A percentile compares a stretch with the other conserved stretches of the same genome.
These are phyloP conservation scores for Omphalotus olearius DNA, from an alignment of 1,284 basidiomycete species.

Conservation along the genomic window DNA sequence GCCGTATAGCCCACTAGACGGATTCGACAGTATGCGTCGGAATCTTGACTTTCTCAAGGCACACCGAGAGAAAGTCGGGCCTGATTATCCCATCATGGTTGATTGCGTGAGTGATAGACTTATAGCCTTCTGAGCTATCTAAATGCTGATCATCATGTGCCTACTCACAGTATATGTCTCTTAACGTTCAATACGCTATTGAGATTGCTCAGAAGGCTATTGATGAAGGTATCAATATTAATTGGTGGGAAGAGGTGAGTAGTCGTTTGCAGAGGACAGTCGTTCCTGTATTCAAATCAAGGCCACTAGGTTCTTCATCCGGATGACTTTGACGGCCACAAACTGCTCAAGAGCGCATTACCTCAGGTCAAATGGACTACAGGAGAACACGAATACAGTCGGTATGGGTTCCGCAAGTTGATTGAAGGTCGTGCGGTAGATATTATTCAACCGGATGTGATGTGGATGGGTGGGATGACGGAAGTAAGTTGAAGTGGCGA, in stretches of 20 bases:
- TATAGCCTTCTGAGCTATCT: too few species aligned
- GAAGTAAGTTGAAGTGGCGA: slow-evolving; percentile 21
- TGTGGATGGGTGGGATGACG: slow-evolving; percentile 43
- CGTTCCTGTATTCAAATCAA: slow-evolving; percentile 29
- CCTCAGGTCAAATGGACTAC: slow-evolving; percentile 49
- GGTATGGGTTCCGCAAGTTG: slow-evolving; percentile 48
- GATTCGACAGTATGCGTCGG: slow-evolving; percentile 37
- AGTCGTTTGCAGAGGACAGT: slow-evolving; percentile 33
- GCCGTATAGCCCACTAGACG: slow-evolving; percentile 44
- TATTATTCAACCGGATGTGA: slow-evolving; percentile 48
- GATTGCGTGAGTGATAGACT: slow-evolving; percentile 18
- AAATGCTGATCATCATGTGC: background rate
- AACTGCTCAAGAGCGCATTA: slow-evolving; percentile 35
- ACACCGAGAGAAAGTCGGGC: slow-evolving; percentile 35
- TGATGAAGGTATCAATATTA: slow-evolving; percentile 39
- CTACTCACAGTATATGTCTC: slow-evolving; percentile 32
- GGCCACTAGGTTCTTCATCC: slow-evolving; percentile 25
- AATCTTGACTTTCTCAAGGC: slow-evolving; percentile 43
- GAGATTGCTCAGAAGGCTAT: slow-evolving; percentile 39
- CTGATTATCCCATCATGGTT: slow-evolving; percentile 45
- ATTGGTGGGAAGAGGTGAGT: slow-evolving; percentile 49
- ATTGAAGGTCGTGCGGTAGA: slow-evolving; percentile 44
- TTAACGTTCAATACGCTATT: slow-evolving; percentile 42
- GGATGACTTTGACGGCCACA: slow-evolving; percentile 40
- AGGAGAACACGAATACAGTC: slow-evolving; percentile 49